Conservation (phyloP, 169 alveolate genomes). For the Cryptosporidium viatorum region DNA sequence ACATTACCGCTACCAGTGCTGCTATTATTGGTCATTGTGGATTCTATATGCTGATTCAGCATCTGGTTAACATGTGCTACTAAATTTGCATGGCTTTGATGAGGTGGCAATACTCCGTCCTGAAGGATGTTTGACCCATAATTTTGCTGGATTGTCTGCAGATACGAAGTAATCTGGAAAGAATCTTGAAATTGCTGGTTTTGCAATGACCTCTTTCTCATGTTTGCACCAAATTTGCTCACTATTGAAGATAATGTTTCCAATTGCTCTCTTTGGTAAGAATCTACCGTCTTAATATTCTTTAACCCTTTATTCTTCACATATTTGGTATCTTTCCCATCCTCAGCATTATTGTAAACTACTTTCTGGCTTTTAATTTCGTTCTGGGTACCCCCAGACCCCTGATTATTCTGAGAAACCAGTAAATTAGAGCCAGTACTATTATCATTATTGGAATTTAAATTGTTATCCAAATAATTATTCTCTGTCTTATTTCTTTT, state of each 20-base stretch:
- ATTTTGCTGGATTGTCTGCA: slow-evolving; percentile 63
- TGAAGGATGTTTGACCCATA: slow-evolving; percentile 64
- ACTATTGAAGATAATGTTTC: slow-evolving; percentile 48
- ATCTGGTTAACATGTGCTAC: slow-evolving; percentile 62
- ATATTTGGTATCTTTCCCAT: neutral
- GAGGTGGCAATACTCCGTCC: slow-evolving; percentile 72
- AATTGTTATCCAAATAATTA: neutral
- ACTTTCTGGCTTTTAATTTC: neutral
- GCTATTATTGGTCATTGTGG: slow-evolving; percentile 7
- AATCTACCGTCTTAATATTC: neutral
- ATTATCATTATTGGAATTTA: neutral
- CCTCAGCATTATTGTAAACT: neutral
- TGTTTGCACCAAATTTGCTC: slow-evolving; percentile 66
- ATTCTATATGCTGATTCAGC: slow-evolving; percentile 64
- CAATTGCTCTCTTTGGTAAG: slow-evolving; percentile 48
- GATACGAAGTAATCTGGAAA: slow-evolving; percentile 63
- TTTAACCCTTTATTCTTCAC: neutral
- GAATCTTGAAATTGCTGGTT: slow-evolving; percentile 73
- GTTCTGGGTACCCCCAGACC: neutral
- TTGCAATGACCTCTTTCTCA: slow-evolving; percentile 68
- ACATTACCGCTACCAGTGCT: neutral
- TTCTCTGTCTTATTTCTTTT: neutral
- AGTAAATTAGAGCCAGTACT: neutral
- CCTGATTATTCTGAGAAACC: neutral
- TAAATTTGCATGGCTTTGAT: slow-evolving; percentile 70